phyloP scores from a whole-genome alignment of 805 yeast species.

The Maudiozyma barnettii region DNA sequence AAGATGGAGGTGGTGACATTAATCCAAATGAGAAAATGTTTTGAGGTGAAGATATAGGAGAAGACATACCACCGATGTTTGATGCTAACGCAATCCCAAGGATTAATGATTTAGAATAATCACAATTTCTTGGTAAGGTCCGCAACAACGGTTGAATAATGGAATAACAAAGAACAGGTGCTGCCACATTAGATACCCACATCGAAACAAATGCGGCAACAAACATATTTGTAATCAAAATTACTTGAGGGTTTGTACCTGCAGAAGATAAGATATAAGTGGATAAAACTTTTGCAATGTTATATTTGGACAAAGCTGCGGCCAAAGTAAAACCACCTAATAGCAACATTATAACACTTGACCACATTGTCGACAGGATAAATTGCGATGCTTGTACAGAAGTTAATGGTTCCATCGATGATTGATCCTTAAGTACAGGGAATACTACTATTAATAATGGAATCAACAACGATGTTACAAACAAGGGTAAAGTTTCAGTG shows the following conservation, averaged over 20 bases:
- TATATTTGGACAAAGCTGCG: conserved; percentile 85
- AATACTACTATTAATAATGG: conserved; percentile 74
- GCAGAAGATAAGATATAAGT: conserved; percentile 73
- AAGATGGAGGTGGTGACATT: conserved; percentile 75
- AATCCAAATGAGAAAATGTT: conserved; percentile 82
- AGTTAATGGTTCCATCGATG: conserved; percentile 40
- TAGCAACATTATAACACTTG: conserved; percentile 79
- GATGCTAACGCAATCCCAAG: conserved; percentile 90
- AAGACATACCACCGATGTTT: conserved; percentile 92
- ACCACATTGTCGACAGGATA: conserved; percentile 87
- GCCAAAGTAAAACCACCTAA: conserved; percentile 94
- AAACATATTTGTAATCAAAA: conserved; percentile 71
- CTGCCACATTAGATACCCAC: conserved; percentile 97
- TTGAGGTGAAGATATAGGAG: conserved; percentile 96
- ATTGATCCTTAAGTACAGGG: conserved; percentile 54
- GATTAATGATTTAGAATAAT: conserved; percentile 74
- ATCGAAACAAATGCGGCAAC: conserved; percentile 80
- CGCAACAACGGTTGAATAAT: conserved; percentile 84
- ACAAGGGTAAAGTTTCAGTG: conserved; percentile 74
- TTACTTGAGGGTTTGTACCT: conserved; percentile 74
- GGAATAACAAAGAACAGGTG: conserved; percentile 88
- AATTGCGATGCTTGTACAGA: conserved; percentile 58
- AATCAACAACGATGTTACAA: conserved; percentile 75
- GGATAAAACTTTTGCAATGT: conserved; percentile 77
- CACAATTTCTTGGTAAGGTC: conserved; percentile 68